Percentiles rank a stretch among this genome's conserved stretches.
Conservation (phyloP, 768 basidiomycete genomes). For the Lepiota subincarnata region DNA sequence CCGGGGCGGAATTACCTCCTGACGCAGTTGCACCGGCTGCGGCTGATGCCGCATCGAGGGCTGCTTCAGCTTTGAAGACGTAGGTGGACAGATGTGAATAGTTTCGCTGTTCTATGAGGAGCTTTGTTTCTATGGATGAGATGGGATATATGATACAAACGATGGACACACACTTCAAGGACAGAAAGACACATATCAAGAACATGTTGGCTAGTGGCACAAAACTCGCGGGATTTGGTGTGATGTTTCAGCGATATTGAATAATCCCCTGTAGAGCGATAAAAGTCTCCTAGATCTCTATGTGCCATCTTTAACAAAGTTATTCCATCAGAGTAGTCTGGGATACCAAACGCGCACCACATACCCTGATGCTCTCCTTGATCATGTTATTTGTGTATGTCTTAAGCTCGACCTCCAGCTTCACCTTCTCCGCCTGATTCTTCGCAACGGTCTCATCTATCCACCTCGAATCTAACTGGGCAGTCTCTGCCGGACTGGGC, state of each 20-base stretch:
- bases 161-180: constrained; percentile 53
- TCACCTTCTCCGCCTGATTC: constrained; percentile 72
- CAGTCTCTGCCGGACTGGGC: constrained; percentile 44
- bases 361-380: constrained; percentile 94
- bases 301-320: constrained; percentile 71
- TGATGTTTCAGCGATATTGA: constrained; percentile 71
- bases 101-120: constrained; percentile 82
- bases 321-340: not conserved
- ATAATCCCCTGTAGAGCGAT: constrained; percentile 70
- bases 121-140: constrained; percentile 33
- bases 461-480: constrained; percentile 65
- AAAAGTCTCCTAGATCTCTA: constrained; percentile 81
- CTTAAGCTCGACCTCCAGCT: constrained; percentile 91
- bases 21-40: constrained; percentile 21
- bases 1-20: too few species aligned
- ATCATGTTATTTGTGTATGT: constrained; percentile 96
- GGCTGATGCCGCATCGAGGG: constrained; percentile 60
- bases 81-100: constrained; percentile 89
- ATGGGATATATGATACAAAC: not conserved
- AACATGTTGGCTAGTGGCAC: constrained; percentile 87
- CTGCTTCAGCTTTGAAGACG: constrained; percentile 93
- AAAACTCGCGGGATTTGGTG: constrained; percentile 91
- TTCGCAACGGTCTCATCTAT: constrained; percentile 59
- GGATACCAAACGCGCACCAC: constrained; percentile 18
- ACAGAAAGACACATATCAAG: constrained; percentile 88